Evolutionary conservation across 148 eudicot species (phyloP).

Genomic region (Cornus suecica): DNA sequence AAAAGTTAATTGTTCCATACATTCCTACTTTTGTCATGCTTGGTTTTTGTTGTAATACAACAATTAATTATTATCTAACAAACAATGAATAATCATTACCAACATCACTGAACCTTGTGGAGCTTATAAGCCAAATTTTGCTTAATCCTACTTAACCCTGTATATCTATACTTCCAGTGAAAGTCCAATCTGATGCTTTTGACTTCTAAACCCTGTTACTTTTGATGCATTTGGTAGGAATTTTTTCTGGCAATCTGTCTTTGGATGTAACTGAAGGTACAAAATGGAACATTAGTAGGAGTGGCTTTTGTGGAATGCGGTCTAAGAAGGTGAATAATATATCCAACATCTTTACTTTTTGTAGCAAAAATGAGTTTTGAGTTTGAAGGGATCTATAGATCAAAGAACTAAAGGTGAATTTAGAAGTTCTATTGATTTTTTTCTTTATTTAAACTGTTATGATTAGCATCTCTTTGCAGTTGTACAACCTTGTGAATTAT

Average conservation of each 20-base stretch:
- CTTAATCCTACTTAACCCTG: not conserved
- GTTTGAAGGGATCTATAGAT: not conserved
- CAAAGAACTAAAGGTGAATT: not conserved
- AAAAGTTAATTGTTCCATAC: too few relatives aligned
- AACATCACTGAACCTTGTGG: not conserved
- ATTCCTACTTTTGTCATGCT: not conserved
- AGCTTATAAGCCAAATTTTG: conserved; percentile 3
- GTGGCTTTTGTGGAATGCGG: conserved; percentile 99
- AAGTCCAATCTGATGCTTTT: conserved; percentile 8
- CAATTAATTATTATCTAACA: not conserved
- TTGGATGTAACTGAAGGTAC: conserved; percentile 71
- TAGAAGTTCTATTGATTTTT: not conserved
- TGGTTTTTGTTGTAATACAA: not conserved
- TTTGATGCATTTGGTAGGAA: conserved; percentile 36
- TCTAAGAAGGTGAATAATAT: conserved; percentile 72
- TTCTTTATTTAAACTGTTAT: not conserved
- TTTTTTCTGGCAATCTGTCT: conserved; percentile 88
- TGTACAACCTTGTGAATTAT: not conserved
- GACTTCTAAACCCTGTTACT: not conserved
- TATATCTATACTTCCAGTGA: not conserved
- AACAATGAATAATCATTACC: not conserved
- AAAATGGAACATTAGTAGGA: conserved; percentile 76
- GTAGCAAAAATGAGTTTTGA: too few relatives aligned
- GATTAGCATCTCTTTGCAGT: too few relatives aligned
- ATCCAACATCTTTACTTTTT: not conserved